These are phyloP conservation scores for Ampelocalamus luodianensis DNA, from an alignment of 176 grass and related monocot species.

Conservation along the genomic window DNA sequence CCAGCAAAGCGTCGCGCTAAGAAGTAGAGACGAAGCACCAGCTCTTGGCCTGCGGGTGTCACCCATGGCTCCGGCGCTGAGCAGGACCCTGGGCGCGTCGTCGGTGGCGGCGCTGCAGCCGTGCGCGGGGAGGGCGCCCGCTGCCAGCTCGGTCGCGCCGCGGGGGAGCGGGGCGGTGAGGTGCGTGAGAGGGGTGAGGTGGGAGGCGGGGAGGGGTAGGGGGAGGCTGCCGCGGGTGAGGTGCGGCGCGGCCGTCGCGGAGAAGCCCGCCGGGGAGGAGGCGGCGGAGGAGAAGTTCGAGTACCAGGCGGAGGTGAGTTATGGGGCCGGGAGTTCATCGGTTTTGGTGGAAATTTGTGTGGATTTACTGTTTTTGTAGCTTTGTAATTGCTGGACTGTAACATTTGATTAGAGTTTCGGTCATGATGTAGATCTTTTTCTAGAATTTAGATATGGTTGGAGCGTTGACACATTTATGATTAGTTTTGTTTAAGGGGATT, in stretches of 20 bases:
- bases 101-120: conserved; percentile 58
- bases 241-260: conserved; percentile 69
- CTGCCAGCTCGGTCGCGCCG: conserved; percentile 32
- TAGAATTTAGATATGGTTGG: background rate
- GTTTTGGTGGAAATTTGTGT: background rate
- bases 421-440: background rate
- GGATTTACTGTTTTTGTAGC: background rate
- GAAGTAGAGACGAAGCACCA: background rate
- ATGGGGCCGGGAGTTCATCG: background rate
- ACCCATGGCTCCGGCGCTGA: conserved; percentile 50
- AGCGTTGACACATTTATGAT: background rate
- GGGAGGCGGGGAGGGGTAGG: conserved; percentile 42
- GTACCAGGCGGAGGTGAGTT: conserved; percentile 85
- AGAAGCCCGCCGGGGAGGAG: conserved; percentile 65
- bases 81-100: conserved; percentile 55
- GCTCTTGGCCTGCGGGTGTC: background rate
- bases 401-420: background rate
- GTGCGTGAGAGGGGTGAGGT: conserved; percentile 49
- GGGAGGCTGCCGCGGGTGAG: conserved; percentile 43
- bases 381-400: background rate
- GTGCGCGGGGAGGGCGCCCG: conserved; percentile 27
- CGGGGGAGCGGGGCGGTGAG: conserved; percentile 5
- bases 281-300: conserved; percentile 66
- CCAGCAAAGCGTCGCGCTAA: background rate
- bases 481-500: background rate